Percentiles rank a stretch among this genome's conserved stretches.
Conservation (phyloP, 768 basidiomycete species). For the Suillus subluteus region DNA sequence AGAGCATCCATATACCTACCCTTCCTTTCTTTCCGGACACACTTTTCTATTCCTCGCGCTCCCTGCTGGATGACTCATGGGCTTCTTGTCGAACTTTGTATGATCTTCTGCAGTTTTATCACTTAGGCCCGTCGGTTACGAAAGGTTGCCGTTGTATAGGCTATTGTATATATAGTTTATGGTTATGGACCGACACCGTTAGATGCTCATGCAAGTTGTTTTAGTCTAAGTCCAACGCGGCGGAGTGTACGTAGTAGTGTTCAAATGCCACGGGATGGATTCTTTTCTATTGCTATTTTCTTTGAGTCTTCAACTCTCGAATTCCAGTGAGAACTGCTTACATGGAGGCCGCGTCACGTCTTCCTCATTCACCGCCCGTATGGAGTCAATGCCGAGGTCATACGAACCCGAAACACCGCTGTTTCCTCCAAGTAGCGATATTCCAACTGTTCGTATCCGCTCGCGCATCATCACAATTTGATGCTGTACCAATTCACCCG, state of each 20-base stretch:
- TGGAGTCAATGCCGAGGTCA: constrained; percentile 82
- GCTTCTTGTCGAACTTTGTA: constrained; percentile 15
- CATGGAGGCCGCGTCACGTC: constrained; percentile 45
- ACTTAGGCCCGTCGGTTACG: constrained; percentile 15
- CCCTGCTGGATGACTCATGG: constrained; percentile 12
- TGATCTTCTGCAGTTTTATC: constrained; percentile 10
- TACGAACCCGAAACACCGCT: constrained; percentile 74
- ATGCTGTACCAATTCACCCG: constrained; percentile 67
- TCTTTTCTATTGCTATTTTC: constrained; percentile 28
- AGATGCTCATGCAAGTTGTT: constrained; percentile 16
- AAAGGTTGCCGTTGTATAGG: constrained; percentile 11
- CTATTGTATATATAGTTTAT: constrained; percentile 30
- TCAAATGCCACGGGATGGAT: constrained; percentile 30
- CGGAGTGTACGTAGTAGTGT: not conserved
- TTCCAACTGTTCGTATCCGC: constrained; percentile 78
- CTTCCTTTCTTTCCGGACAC: constrained; percentile 13
- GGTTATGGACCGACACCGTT: constrained; percentile 16
- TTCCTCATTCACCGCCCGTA: constrained; percentile 80
- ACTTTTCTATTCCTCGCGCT: constrained; percentile 10
- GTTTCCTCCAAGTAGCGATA: constrained; percentile 87
- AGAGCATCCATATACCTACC: constrained; percentile 16
- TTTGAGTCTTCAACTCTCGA: constrained; percentile 1
- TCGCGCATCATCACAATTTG: constrained; percentile 80
- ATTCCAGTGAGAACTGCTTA: constrained; percentile 23
- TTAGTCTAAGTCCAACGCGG: constrained; percentile 4